A percentile compares a stretch with the other conserved stretches of the same genome.
Conservation (phyloP, 2,329 filamentous ascomycete genomes). For the Colletotrichum musicola region DNA sequence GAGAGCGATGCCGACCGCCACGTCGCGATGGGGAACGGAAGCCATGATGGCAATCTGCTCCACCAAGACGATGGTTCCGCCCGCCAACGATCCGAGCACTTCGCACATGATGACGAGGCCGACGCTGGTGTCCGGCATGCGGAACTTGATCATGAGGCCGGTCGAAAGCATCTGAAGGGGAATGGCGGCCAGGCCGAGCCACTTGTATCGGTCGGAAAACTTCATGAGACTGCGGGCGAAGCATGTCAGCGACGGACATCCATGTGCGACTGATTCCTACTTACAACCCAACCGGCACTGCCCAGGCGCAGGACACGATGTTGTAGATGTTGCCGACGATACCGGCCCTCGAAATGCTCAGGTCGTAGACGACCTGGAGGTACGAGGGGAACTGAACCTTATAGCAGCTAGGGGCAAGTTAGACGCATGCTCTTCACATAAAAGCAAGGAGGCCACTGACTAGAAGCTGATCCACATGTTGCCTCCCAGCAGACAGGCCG, state of each 20-base stretch:
- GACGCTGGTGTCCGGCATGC: constrained; percentile 45
- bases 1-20: constrained; percentile 50
- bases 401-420: constrained; percentile 41
- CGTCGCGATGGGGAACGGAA: constrained; percentile 47
- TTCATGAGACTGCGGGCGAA: constrained; percentile 44
- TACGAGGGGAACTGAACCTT: constrained; percentile 58
- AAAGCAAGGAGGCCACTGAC: background rate
- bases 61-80: constrained; percentile 55
- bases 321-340: constrained; percentile 50
- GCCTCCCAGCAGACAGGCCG: constrained; percentile 42
- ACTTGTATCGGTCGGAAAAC: constrained; percentile 49
- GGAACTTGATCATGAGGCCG: constrained; percentile 52
- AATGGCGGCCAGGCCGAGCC: constrained; percentile 46
- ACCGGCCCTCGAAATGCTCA: constrained; percentile 44
- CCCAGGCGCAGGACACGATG: constrained; percentile 54
- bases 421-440: background rate
- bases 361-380: constrained; percentile 52
- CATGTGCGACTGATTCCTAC: background rate
- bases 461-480: constrained; percentile 47
- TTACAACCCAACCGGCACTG: constrained; percentile 52
- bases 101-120: constrained; percentile 55
- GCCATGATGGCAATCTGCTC: constrained; percentile 55
- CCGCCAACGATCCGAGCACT: constrained; percentile 56
- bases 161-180: constrained; percentile 47
- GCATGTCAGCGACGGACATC: background rate